phyloP scores from a whole-genome alignment of 306 rosid genomes.

The Trifolium pratense region DNA sequence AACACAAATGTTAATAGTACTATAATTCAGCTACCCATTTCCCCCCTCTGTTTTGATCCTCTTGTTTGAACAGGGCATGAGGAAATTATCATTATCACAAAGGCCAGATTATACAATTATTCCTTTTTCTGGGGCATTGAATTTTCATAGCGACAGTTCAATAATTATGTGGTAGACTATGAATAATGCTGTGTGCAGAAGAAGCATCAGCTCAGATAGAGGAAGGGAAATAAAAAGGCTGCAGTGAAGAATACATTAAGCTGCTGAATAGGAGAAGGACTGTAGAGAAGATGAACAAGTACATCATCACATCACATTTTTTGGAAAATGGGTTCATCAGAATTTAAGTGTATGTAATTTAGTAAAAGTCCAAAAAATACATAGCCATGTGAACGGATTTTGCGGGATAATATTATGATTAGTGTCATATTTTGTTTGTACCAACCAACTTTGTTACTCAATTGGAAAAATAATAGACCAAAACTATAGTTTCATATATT shows the following conservation, averaged over 20 bases:
- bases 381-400: slow-evolving; percentile 65
- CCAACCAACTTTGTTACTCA: slow-evolving; percentile 32
- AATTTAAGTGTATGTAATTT: slow-evolving; percentile 4
- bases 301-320: slow-evolving; percentile 36
- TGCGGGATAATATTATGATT: slow-evolving; percentile 50
- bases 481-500: neutral
- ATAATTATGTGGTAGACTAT: slow-evolving; percentile 26
- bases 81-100: slow-evolving; percentile 18
- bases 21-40: neutral
- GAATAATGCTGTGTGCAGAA: slow-evolving; percentile 2
- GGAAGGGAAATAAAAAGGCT: slow-evolving; percentile 39
- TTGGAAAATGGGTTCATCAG: slow-evolving; percentile 30
- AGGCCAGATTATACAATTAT: slow-evolving; percentile 32
- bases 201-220: neutral
- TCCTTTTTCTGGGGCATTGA: slow-evolving; percentile 41
- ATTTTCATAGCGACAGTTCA: slow-evolving; percentile 43
- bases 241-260: slow-evolving; percentile 42
- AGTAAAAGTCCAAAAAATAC: slow-evolving; percentile 34
- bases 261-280: slow-evolving; percentile 42
- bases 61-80: neutral
- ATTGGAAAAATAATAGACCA: slow-evolving; percentile 26
- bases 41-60: neutral
- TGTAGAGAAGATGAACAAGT: slow-evolving; percentile 33
- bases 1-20: neutral
- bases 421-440: slow-evolving; percentile 32